Evolutionary conservation across 441 rosid species (phyloP).

Genomic region (Corymbia citriodora): DNA sequence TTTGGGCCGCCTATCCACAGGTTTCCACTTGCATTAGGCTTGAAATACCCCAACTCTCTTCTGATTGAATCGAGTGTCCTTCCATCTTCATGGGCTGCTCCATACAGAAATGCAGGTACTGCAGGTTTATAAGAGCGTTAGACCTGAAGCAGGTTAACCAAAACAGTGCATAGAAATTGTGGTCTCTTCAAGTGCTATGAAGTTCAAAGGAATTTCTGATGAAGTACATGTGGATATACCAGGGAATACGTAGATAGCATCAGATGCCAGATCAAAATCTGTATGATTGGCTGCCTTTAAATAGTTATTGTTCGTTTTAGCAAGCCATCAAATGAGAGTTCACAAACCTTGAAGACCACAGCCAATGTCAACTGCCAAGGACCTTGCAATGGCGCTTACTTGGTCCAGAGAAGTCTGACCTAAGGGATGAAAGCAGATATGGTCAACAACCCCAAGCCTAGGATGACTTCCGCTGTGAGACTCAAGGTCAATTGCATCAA

Average conservation of each 20-base stretch:
- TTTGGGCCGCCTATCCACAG: slow-evolving; percentile 62
- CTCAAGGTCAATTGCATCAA: slow-evolving; percentile 52
- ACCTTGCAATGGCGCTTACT: slow-evolving; percentile 53
- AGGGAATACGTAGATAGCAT: background rate
- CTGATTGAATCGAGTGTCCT: slow-evolving; percentile 75
- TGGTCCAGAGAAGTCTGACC: slow-evolving; percentile 50
- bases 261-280: background rate
- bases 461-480: slow-evolving; percentile 80
- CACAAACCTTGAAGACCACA: slow-evolving; percentile 58
- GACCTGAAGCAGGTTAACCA: background rate
- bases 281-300: background rate
- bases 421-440: slow-evolving; percentile 85
- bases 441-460: slow-evolving; percentile 90
- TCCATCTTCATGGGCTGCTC: slow-evolving; percentile 59
- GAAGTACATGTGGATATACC: background rate
- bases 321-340: background rate
- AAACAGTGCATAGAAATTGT: background rate
- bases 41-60: slow-evolving; percentile 81
- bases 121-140: slow-evolving; percentile 29
- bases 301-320: background rate
- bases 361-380: slow-evolving; percentile 65
- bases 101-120: slow-evolving; percentile 80
- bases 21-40: slow-evolving; percentile 55
- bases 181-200: background rate
- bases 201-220: background rate